Percentiles rank a stretch among this genome's conserved stretches.
phyloP scores from a whole-genome alignment of 2,329 filamentous ascomycete genomes.

The Cladosporium cucumerinum region DNA sequence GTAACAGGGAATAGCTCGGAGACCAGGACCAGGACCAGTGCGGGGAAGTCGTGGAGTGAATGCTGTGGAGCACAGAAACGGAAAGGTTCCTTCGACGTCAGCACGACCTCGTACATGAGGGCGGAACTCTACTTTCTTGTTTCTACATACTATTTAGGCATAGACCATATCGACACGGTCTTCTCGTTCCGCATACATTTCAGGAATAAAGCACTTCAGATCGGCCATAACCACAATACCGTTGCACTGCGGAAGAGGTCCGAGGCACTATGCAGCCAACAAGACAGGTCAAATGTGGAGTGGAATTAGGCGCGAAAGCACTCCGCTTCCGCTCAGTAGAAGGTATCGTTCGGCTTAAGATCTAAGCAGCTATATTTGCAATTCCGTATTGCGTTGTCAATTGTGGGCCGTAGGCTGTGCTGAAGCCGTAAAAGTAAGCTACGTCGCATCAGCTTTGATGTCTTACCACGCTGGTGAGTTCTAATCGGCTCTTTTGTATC shows the following conservation, averaged over 20 bases:
- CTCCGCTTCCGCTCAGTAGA: neutral
- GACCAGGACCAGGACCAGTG: neutral
- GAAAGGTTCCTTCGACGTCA: neutral
- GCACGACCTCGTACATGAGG: neutral
- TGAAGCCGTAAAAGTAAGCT: neutral
- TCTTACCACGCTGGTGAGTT: neutral
- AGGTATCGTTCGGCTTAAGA: neutral
- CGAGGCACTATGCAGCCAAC: neutral
- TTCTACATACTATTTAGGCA: neutral
- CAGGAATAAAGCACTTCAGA: neutral
- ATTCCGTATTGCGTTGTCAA: neutral
- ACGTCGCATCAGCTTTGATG: neutral
- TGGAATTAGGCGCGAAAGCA: neutral
- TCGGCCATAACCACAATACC: neutral
- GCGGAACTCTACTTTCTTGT: neutral
- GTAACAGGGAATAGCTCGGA: neutral
- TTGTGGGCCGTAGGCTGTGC: neutral
- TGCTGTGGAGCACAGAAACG: neutral
- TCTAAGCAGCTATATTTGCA: neutral
- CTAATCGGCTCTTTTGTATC: neutral
- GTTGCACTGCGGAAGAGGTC: neutral
- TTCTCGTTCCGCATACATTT: neutral
- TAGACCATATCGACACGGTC: neutral
- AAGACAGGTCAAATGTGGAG: neutral
- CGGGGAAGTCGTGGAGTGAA: slow-evolving; percentile 6